Conservation (phyloP, 1,284 basidiomycete species). For the Malassezia yamatoensis region DNA sequence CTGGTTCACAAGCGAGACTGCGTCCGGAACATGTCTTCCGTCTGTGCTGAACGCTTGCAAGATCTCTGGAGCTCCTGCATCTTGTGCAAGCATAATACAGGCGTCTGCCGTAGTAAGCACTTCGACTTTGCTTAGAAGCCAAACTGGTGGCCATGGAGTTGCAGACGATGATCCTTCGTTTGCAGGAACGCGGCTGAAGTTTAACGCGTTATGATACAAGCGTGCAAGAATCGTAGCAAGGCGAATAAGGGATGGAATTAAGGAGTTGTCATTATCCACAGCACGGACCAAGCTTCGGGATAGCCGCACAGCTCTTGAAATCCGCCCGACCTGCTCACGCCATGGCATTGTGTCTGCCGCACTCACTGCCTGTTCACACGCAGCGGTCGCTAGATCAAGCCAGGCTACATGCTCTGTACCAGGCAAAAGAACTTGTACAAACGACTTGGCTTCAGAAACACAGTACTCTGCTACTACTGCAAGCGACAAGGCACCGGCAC, state of each 20-base stretch:
- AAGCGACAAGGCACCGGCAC: background rate
- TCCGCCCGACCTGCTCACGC: background rate
- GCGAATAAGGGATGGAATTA: background rate
- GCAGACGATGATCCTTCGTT: slow-evolving; percentile 13
- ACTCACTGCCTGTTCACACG: background rate
- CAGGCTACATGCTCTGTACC: background rate
- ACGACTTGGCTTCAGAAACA: background rate
- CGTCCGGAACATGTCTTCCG: slow-evolving; percentile 2
- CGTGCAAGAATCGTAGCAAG: background rate
- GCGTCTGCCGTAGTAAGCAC: slow-evolving; percentile 6
- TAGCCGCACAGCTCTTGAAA: background rate
- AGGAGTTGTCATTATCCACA: background rate
- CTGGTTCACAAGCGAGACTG: slow-evolving; percentile 10
- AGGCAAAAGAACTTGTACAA: background rate
- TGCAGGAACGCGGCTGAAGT: background rate
- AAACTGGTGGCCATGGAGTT: slow-evolving; percentile 6
- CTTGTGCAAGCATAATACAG: background rate
- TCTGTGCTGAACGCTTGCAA: background rate
- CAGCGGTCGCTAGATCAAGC: background rate
- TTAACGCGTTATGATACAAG: slow-evolving; percentile 6
- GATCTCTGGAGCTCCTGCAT: background rate
- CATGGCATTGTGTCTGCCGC: slow-evolving; percentile 2
- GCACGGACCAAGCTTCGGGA: background rate
- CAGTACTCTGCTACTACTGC: background rate
- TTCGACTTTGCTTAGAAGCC: slow-evolving; percentile 13